Evolutionary conservation across 148 eudicot species (phyloP).

Genomic region (Silene uniflora): DNA sequence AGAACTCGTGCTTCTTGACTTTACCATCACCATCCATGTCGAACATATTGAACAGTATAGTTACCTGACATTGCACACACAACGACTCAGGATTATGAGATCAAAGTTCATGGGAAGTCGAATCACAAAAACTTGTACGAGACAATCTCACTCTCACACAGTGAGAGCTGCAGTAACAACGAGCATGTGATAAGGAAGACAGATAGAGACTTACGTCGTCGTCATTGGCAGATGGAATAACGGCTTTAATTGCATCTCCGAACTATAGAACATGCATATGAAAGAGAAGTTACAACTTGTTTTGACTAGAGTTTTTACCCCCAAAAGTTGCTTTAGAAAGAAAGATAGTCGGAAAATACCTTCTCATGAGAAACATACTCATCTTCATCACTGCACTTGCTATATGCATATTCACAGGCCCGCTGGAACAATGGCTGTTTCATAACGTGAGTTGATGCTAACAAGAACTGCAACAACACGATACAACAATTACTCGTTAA

Average conservation of each 20-base stretch:
- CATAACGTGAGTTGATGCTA: slow-evolving; percentile 30
- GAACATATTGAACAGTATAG: slow-evolving; percentile 23
- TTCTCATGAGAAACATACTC: slow-evolving; percentile 17
- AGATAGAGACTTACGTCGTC: slow-evolving; percentile 21
- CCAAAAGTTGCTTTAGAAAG: background rate
- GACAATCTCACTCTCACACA: too few relatives aligned
- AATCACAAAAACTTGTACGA: background rate
- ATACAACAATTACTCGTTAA: slow-evolving; percentile 3
- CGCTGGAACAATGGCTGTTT: slow-evolving; percentile 35
- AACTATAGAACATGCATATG: slow-evolving; percentile 23
- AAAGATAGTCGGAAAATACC: slow-evolving; percentile 1
- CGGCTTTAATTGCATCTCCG: slow-evolving; percentile 23
- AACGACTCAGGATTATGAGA: background rate
- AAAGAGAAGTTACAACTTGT: background rate
- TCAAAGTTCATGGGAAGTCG: background rate
- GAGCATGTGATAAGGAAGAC: background rate
- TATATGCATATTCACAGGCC: slow-evolving; percentile 27
- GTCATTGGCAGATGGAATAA: slow-evolving; percentile 15
- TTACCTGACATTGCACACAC: slow-evolving; percentile 16
- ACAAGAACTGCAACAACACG: slow-evolving; percentile 28
- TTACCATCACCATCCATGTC: slow-evolving; percentile 30
- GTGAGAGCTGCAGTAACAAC: background rate
- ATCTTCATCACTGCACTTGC: slow-evolving; percentile 16
- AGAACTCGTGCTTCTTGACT: slow-evolving; percentile 27
- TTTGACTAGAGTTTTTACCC: too few relatives aligned